Percentiles rank a stretch among this genome's conserved stretches.
phyloP scores from a whole-genome alignment of 257 asterid genomes.

The Solanum chiquidenum region DNA sequence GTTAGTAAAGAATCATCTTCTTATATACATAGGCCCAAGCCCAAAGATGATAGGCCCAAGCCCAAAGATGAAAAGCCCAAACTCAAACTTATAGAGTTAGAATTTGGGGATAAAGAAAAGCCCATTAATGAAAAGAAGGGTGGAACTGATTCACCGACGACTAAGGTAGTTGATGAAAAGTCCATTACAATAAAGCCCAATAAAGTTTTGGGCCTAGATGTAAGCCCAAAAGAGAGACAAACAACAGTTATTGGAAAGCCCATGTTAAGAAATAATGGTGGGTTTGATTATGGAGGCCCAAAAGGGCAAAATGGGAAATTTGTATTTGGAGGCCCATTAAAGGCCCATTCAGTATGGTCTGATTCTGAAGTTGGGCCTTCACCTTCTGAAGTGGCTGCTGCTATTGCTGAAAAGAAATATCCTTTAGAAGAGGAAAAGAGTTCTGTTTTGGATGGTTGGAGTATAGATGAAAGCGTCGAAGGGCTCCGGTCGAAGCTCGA shows the following conservation, averaged over 20 bases:
- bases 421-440: slow-evolving; percentile 38
- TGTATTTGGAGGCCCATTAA: slow-evolving; percentile 23
- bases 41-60: background rate
- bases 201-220: background rate
- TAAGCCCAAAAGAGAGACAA: slow-evolving; percentile 5
- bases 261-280: slow-evolving; percentile 6
- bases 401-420: slow-evolving; percentile 35
- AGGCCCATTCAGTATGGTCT: slow-evolving; percentile 36
- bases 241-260: background rate
- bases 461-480: slow-evolving; percentile 76
- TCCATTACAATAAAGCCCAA: background rate
- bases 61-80: background rate
- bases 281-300: slow-evolving; percentile 14
- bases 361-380: slow-evolving; percentile 88
- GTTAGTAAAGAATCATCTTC: slow-evolving; percentile 38
- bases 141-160: background rate
- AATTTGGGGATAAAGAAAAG: background rate
- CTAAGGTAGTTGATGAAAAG: slow-evolving; percentile 20
- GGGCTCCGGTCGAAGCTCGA: slow-evolving; percentile 82
- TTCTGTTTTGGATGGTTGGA: slow-evolving; percentile 88
- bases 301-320: slow-evolving; percentile 14
- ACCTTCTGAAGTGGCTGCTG: slow-evolving; percentile 84
- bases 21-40: background rate
- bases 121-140: background rate
- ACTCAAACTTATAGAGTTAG: background rate